Percentiles rank a stretch among this genome's conserved stretches.
Evolutionary conservation across 208 protist genomes (phyloP).

Genomic region (Crithidia expoeki): DNA sequence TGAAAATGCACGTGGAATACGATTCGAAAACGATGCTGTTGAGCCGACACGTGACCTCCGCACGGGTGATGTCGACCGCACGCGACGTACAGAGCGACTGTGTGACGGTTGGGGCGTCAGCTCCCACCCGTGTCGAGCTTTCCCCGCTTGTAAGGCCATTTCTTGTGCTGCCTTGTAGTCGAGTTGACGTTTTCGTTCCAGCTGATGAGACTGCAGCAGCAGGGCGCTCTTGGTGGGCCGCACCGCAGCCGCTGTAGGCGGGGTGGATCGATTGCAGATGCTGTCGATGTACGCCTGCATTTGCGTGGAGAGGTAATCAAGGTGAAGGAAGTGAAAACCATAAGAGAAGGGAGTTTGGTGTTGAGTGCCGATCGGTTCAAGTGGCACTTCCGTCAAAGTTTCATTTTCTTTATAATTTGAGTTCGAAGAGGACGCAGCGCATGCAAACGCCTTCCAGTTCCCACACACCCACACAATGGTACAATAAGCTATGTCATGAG

Average conservation of each 20-base stretch:
- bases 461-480: too few relatives aligned
- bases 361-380: neutral
- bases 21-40: neutral
- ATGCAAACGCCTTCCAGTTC: too few relatives aligned
- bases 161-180: neutral
- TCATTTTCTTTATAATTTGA: too few relatives aligned
- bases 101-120: neutral
- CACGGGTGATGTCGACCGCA: neutral
- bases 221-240: constrained; percentile 22
- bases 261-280: constrained; percentile 26
- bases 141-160: neutral
- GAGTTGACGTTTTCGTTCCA: neutral
- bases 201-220: constrained; percentile 22
- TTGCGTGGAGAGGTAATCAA: too few relatives aligned
- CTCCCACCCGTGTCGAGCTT: neutral
- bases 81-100: neutral
- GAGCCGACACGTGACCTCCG: neutral
- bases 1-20: too few relatives aligned
- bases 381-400: too few relatives aligned
- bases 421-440: too few relatives aligned
- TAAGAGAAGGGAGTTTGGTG: constrained; percentile 2
- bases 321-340: neutral
- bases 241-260: constrained; percentile 17
- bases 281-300: constrained; percentile 41
- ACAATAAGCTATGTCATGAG: too few relatives aligned